Conservation (phyloP, 192 early-diverging fungal genomes). For the Linnemannia elongata region DNA sequence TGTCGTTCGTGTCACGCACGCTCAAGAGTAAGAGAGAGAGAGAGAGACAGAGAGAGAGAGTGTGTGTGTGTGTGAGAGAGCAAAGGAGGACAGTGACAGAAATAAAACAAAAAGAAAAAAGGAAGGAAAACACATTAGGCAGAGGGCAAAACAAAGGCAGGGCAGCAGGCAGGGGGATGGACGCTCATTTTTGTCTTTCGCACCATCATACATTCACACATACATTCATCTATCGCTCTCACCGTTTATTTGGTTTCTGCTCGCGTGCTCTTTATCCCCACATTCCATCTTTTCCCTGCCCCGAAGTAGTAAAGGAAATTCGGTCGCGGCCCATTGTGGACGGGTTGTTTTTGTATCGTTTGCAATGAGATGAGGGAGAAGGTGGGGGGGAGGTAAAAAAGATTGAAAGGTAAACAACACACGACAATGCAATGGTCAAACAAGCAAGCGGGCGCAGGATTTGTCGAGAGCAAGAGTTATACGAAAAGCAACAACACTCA, state of each 20-base stretch:
- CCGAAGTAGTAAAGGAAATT: background rate
- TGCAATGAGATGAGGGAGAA: background rate
- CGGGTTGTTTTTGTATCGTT: background rate
- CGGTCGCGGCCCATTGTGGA: background rate
- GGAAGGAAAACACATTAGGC: background rate
- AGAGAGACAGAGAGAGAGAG: background rate
- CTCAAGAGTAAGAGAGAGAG: background rate
- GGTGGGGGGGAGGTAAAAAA: background rate
- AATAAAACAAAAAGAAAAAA: background rate
- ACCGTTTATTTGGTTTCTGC: background rate
- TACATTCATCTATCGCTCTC: background rate
- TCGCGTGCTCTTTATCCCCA: slow-evolving; percentile 18
- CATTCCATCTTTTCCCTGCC: slow-evolving; percentile 8
- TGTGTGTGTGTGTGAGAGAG: too few species aligned
- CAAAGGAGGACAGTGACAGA: background rate
- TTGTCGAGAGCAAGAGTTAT: background rate
- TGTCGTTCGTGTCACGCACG: background rate
- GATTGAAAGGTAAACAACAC: background rate
- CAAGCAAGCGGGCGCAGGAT: background rate
- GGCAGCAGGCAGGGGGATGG: background rate
- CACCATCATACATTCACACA: too few species aligned
- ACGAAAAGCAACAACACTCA: background rate
- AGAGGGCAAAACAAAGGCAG: background rate
- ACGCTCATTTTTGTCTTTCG: background rate
- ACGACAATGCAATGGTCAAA: background rate